Evolutionary conservation across 345 rosid species (phyloP), one percentile per base, ranked within the genome.

Genomic region (Tarenaya hassleriana): DNA sequence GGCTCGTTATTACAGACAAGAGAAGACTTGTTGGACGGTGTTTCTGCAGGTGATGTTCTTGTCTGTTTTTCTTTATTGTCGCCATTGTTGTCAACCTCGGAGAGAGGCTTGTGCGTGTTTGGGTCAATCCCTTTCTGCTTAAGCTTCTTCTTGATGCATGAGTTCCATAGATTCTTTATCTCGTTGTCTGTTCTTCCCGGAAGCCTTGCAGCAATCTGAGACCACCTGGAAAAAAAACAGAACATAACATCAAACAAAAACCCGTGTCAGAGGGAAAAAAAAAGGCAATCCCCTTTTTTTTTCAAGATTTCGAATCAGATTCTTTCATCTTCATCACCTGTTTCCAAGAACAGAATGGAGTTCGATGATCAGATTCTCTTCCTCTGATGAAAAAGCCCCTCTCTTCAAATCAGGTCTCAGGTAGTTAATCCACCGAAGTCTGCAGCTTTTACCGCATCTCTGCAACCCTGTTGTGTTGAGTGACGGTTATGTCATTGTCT

Each of bases 331-430:
- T 16, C 37, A 7, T 8, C 47, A 75, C 95, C 95, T 75, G 55
- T 82, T 86, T 44, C 95, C 95, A 16, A 86, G 86, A 7, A 74
- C 75, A 7, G 82, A 67, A 56, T 82, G 95, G 52, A 86, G 91
- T 51, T 82, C 95, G 50, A 86, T 69, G 7, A 86, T 86, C 67
- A 80, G 67, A 46, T 69, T 76, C 78, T 86, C 90, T 71, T 86
- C 90, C 47, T 86, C 83, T 46, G 67, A 75, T 7, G 90, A 82
- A 54, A 86, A 80, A 47, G 95, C 82, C 55, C 95, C 95, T 74
- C 95, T 77, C 62, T 86, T 86, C 74, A 86, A 75, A 72, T 86
- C 90, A 53, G 90, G 95, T 73, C 95, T 82, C 56, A 86, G 61
- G 72, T 82, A 86, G 58, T 86, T 86, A 53, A 82, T 82, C 95